Percentiles rank a stretch among this genome's conserved stretches.
Conservation (phyloP, 176 grass and related monocot genomes). For the Canna indica region DNA sequence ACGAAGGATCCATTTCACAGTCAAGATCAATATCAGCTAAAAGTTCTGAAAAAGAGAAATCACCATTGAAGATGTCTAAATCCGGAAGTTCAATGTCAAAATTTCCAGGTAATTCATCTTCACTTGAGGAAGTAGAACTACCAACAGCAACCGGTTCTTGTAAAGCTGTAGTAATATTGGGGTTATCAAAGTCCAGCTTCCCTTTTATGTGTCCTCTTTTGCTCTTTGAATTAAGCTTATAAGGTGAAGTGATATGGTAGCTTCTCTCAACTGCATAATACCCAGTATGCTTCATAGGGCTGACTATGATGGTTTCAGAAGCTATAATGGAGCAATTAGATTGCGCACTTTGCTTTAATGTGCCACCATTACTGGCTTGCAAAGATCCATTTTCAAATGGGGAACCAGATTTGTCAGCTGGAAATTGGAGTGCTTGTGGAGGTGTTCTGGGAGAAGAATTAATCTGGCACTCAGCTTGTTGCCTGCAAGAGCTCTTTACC, state of each 20-base stretch:
- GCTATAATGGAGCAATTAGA: slow-evolving; percentile 71
- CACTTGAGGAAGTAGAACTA: background rate
- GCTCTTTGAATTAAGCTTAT: slow-evolving; percentile 38
- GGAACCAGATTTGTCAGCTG: slow-evolving; percentile 5
- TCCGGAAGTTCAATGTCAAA: slow-evolving; percentile 70
- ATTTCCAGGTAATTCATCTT: background rate
- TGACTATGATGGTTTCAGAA: slow-evolving; percentile 70
- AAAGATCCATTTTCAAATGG: slow-evolving; percentile 15
- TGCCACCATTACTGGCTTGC: slow-evolving; percentile 6
- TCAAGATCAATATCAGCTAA: slow-evolving; percentile 81
- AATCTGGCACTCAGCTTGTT: slow-evolving; percentile 19
- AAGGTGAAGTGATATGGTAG: slow-evolving; percentile 72
- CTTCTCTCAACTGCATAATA: slow-evolving; percentile 79
- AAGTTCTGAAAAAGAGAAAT: slow-evolving; percentile 77
- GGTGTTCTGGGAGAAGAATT: slow-evolving; percentile 40
- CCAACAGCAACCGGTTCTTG: background rate
- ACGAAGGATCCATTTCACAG: slow-evolving; percentile 29
- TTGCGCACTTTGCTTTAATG: slow-evolving; percentile 22
- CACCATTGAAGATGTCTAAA: slow-evolving; percentile 51
- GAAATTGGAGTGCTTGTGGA: slow-evolving; percentile 20
- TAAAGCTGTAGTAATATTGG: slow-evolving; percentile 8
- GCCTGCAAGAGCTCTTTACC: slow-evolving; percentile 58
- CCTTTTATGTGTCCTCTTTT: slow-evolving; percentile 82
- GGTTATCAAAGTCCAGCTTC: slow-evolving; percentile 56
- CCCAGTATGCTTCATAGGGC: slow-evolving; percentile 59